phyloP scores from a whole-genome alignment of 805 yeast species.

The Wickerhamiella nectarea region DNA sequence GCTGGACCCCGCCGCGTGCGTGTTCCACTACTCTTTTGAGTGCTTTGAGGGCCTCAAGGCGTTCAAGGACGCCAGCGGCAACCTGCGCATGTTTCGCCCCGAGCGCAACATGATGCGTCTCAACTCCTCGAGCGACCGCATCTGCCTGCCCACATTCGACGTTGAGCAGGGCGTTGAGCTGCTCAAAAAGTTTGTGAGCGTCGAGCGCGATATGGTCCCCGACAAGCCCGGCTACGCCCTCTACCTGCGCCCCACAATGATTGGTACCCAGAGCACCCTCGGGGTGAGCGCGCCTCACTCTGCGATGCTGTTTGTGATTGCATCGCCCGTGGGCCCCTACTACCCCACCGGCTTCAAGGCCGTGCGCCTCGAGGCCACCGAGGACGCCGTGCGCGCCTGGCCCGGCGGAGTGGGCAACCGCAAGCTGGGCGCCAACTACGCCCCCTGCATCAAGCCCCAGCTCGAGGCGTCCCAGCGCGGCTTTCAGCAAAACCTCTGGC shows the following conservation, averaged over 20 bases:
- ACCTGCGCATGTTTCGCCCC: constrained; percentile 76
- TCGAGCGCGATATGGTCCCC: constrained; percentile 74
- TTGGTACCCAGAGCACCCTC: constrained; percentile 78
- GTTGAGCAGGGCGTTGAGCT: constrained; percentile 59
- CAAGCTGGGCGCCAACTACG: constrained; percentile 95
- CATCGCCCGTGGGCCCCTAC: constrained; percentile 96
- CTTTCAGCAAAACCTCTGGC: constrained; percentile 91
- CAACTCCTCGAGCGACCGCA: constrained; percentile 78
- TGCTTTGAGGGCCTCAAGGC: constrained; percentile 95
- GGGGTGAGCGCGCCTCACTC: constrained; percentile 76
- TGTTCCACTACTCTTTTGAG: constrained; percentile 89
- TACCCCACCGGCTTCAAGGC: constrained; percentile 93
- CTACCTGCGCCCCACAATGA: constrained; percentile 87
- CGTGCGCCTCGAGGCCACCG: constrained; percentile 86
- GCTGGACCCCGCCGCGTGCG: constrained; percentile 80
- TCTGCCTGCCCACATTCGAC: constrained; percentile 80
- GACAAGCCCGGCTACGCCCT: constrained; percentile 77
- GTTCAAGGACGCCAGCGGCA: constrained; percentile 43
- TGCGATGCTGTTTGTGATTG: constrained; percentile 74
- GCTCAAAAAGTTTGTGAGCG: constrained; percentile 58
- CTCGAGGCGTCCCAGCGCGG: constrained; percentile 82
- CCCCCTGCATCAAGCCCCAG: constrained; percentile 89
- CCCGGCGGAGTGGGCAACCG: constrained; percentile 97
- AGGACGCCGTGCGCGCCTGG: constrained; percentile 96
- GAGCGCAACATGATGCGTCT: constrained; percentile 84